A percentile compares a stretch with the other conserved stretches of the same genome.
These are phyloP conservation scores for Phytopythium sindhum DNA, from an alignment of 352 stramenopile species.

Conservation along the genomic window DNA sequence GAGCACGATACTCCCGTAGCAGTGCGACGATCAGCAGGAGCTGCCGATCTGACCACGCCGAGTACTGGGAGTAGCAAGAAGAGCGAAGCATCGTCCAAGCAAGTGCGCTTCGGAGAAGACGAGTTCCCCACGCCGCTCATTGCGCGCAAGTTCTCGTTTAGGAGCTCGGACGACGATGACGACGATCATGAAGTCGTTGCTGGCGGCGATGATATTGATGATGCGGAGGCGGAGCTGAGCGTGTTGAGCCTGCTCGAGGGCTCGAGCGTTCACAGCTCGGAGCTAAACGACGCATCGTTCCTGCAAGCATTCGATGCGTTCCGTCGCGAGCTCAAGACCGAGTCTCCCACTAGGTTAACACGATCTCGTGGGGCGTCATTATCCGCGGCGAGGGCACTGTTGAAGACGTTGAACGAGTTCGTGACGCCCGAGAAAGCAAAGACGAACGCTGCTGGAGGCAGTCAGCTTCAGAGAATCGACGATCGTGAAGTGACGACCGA, in stretches of 20 bases:
- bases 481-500: background rate
- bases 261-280: slow-evolving; percentile 46
- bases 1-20: background rate
- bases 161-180: slow-evolving; percentile 53
- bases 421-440: slow-evolving; percentile 5
- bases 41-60: slow-evolving; percentile 20
- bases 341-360: background rate
- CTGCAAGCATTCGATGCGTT: slow-evolving; percentile 47
- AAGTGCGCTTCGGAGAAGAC: slow-evolving; percentile 47
- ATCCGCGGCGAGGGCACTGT: slow-evolving; percentile 20
- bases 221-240: slow-evolving; percentile 23
- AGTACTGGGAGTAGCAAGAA: slow-evolving; percentile 55
- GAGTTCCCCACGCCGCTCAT: slow-evolving; percentile 60
- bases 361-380: background rate
- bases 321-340: slow-evolving; percentile 26
- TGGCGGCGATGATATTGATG: background rate
- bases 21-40: background rate
- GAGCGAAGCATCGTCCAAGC: slow-evolving; percentile 33
- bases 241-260: slow-evolving; percentile 46
- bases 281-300: slow-evolving; percentile 58
- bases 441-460: background rate
- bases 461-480: background rate
- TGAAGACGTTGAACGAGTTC: slow-evolving; percentile 8
- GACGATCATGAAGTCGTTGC: slow-evolving; percentile 9
- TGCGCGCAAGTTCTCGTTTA: slow-evolving; percentile 58